A percentile compares a stretch with the other conserved stretches of the same genome.
Conservation (phyloP, 441 rosid genomes). For the Gossypium schwendimanii region DNA sequence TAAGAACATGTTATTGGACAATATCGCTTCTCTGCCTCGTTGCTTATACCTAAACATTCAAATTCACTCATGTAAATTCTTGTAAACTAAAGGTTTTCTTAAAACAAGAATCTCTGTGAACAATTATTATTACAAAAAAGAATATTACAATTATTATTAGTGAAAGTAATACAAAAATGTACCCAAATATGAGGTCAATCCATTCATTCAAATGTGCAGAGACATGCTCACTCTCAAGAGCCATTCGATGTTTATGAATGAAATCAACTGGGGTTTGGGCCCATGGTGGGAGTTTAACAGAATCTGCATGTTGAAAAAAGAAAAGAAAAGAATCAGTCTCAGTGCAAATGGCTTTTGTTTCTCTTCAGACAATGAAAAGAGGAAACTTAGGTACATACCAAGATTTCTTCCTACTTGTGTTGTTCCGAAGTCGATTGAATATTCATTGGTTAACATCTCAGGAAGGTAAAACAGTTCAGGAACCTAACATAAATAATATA, state of each 20-base stretch:
- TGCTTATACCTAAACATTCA: conserved; percentile 69
- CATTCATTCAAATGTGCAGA: conserved; percentile 95
- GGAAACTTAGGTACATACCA: conserved; percentile 44
- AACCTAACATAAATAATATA: conserved; percentile 44
- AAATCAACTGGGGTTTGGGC: conserved; percentile 90
- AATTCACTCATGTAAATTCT: conserved; percentile 18
- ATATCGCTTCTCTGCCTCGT: conserved; percentile 97
- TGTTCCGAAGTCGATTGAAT: conserved; percentile 75
- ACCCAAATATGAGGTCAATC: conserved; percentile 99
- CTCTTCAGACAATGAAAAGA: conserved; percentile 14
- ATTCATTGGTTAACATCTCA: conserved; percentile 82
- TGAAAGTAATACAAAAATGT: conserved; percentile 16
- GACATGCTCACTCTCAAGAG: conserved; percentile 94
- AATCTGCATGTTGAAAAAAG: conserved; percentile 49
- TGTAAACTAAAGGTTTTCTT: neutral
- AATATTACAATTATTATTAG: neutral
- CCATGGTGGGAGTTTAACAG: conserved; percentile 93
- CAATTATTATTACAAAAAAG: neutral
- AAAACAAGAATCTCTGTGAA: neutral
- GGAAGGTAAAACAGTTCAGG: conserved; percentile 98
- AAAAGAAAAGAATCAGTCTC: conserved; percentile 9
- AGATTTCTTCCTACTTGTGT: conserved; percentile 82
- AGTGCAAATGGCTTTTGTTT: conserved; percentile 8
- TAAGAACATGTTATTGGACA: conserved; percentile 91
- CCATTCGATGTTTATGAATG: conserved; percentile 86